Percentiles rank a stretch among this genome's conserved stretches.
phyloP scores from a whole-genome alignment of 2,329 filamentous ascomycete genomes.

The Fusarium sp. region DNA sequence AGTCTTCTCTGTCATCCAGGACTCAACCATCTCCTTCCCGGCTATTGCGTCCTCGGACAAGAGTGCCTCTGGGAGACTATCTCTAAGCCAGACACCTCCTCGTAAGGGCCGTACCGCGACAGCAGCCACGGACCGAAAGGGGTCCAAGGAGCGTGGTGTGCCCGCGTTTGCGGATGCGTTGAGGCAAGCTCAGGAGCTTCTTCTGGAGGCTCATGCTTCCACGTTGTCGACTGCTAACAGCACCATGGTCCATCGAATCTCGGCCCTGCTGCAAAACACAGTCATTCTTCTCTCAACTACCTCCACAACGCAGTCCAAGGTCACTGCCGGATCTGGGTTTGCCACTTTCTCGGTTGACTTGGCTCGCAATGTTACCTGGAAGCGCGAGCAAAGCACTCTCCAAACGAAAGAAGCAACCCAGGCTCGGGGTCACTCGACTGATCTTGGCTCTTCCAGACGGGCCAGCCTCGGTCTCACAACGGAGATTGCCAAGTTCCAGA shows the following conservation, averaged over 20 bases:
- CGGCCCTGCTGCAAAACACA: constrained; percentile 72
- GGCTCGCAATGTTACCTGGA: constrained; percentile 76
- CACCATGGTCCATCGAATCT: constrained; percentile 71
- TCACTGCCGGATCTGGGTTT: constrained; percentile 64
- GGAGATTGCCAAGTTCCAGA: constrained; percentile 76
- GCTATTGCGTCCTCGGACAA: constrained; percentile 67
- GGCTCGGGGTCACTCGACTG: constrained; percentile 3
- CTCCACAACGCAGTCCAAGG: constrained; percentile 58
- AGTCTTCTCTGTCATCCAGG: constrained; percentile 88
- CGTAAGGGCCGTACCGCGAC: constrained; percentile 44
- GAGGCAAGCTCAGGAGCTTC: constrained; percentile 72
- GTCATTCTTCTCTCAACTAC: constrained; percentile 75
- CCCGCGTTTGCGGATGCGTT: constrained; percentile 69
- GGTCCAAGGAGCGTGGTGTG: constrained; percentile 45
- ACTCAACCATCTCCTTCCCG: constrained; percentile 91
- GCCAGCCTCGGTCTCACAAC: constrained; percentile 60
- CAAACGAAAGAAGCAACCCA: constrained; percentile 51
- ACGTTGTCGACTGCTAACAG: constrained; percentile 67
- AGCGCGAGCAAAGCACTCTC: constrained; percentile 70
- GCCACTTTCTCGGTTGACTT: constrained; percentile 75
- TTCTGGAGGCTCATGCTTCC: constrained; percentile 72
- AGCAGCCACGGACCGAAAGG: constrained; percentile 38
- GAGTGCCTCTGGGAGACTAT: constrained; percentile 50
- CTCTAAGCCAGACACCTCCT: constrained; percentile 52
- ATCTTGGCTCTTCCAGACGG: constrained; percentile 44